Percentiles rank a stretch among this genome's conserved stretches.
Evolutionary conservation across 23 red algal species (phyloP).

Genomic region (Cyanidiococcus yangmingshanensis): DNA sequence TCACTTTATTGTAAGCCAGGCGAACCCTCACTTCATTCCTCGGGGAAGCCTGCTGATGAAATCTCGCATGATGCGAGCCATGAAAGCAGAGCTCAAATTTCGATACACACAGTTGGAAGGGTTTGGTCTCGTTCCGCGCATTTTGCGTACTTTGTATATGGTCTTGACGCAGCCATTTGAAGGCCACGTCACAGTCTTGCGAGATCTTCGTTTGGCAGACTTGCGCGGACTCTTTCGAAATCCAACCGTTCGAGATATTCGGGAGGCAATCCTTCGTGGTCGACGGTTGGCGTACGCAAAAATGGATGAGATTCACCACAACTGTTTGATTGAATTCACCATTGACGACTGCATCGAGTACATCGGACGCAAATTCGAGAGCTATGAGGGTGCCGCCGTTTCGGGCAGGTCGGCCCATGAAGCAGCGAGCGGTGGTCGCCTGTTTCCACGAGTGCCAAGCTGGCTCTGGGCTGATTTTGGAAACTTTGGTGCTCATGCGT

Average conservation of each 20-base stretch:
- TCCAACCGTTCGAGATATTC: constrained; percentile 38
- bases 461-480: constrained; percentile 19
- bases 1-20: constrained; percentile 95
- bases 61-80: constrained; percentile 41
- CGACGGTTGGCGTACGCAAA: constrained; percentile 53
- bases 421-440: neutral
- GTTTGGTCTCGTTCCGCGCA: constrained; percentile 51
- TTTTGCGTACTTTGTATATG: constrained; percentile 47
- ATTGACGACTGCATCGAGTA: constrained; percentile 62
- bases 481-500: neutral
- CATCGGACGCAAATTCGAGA: constrained; percentile 23
- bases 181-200: constrained; percentile 85
- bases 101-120: constrained; percentile 82
- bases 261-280: constrained; percentile 31
- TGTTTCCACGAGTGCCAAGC: constrained; percentile 7
- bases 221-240: constrained; percentile 48
- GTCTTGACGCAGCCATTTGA: constrained; percentile 84
- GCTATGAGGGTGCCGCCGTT: neutral
- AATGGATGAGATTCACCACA: constrained; percentile 60
- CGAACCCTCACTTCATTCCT: constrained; percentile 65
- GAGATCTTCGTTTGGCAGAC: constrained; percentile 51
- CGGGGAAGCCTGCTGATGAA: constrained; percentile 53
- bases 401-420: neutral
- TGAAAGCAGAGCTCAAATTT: constrained; percentile 77
- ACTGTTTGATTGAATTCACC: constrained; percentile 78